phyloP scores from a whole-genome alignment of 2,329 filamentous ascomycete species.

The Fusarium caatingaense region DNA sequence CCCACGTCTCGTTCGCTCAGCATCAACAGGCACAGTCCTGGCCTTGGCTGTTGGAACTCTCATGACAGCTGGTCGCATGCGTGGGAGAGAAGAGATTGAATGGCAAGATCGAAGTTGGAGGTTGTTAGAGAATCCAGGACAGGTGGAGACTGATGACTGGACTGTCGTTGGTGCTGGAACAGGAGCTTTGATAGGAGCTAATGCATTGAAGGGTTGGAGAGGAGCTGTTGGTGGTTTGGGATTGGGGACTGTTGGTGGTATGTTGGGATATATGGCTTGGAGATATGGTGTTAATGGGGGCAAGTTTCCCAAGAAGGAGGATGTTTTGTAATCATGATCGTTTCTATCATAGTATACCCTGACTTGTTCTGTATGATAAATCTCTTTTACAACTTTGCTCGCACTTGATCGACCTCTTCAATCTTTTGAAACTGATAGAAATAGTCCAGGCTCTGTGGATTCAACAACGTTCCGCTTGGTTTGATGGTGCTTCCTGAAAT shows the following conservation, averaged over 20 bases:
- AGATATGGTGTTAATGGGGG: slow-evolving; percentile 61
- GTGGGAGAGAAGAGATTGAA: slow-evolving; percentile 67
- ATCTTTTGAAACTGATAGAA: slow-evolving; percentile 76
- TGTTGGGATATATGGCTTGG: slow-evolving; percentile 62
- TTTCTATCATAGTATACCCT: neutral
- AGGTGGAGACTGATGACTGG: slow-evolving; percentile 69
- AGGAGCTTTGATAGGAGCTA: slow-evolving; percentile 50
- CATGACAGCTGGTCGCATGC: slow-evolving; percentile 63
- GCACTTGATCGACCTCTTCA: slow-evolving; percentile 46
- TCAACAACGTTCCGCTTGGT: slow-evolving; percentile 79
- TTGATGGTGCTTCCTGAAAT: slow-evolving; percentile 80
- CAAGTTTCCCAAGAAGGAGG: slow-evolving; percentile 50
- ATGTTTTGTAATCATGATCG: neutral
- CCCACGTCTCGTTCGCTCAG: slow-evolving; percentile 56
- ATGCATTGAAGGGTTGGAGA: slow-evolving; percentile 50
- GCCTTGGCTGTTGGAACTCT: slow-evolving; percentile 58
- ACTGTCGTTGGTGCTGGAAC: slow-evolving; percentile 58
- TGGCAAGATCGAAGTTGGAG: slow-evolving; percentile 74
- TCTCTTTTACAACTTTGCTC: slow-evolving; percentile 48
- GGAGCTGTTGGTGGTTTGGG: slow-evolving; percentile 59
- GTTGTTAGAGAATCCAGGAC: slow-evolving; percentile 66
- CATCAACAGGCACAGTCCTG: slow-evolving; percentile 58
- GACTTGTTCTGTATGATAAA: neutral
- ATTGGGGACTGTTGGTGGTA: slow-evolving; percentile 61
- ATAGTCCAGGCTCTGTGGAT: slow-evolving; percentile 79